Evolutionary conservation across 768 basidiomycete species (phyloP), one percentile per base, ranked within the genome.

Genomic region (Leccinum arenicola): DNA sequence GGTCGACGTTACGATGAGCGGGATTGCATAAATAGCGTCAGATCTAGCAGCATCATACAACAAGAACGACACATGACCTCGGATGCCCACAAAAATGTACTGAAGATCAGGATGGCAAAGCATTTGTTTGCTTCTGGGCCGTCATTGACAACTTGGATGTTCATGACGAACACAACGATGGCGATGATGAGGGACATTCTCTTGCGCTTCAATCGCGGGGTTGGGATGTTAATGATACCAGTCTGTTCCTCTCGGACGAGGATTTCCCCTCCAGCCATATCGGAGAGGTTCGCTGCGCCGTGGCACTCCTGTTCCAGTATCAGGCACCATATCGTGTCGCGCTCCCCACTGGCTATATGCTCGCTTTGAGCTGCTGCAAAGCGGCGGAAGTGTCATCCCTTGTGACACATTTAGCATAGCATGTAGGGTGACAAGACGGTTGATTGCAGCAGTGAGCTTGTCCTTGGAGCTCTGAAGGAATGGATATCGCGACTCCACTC

Each of bases 321-420:
- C 73, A 93, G 89, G 33, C 93, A 82, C 97, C 97, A 99, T 12
- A 98, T 89, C 1, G 97, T 99, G 68, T 98, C 95, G 33, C 97
- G 84, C 68, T 98, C 96, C 87, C 95, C 96, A 4, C n/a, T n/a
- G n/a, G 96, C 95, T 61, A 98, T 90, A 68, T 93, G 89, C 73
- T 98, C 95, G n/a, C 80, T 61, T 86, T 85, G 49, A 99, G 83
- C 70, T 96, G 91, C 63, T 91, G 86, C 48, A 84, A 81, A 0
- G 95, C 96, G n/a, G 82, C 69, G 2, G 77, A 73, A 21, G 75
- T 66, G 73, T 98, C 91, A 9, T 87, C 90, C 3, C 36, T 78
- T 80, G 91, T 87, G 27, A 95, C 90, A 62, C 96, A 93, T 65
- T 89, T 88, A 23, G 94, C 82, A 70, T 97, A 98, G 94, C 82